These are phyloP conservation scores for Colletotrichum simmondsii DNA, from an alignment of 2,329 filamentous ascomycete genomes.

Conservation along the genomic window DNA sequence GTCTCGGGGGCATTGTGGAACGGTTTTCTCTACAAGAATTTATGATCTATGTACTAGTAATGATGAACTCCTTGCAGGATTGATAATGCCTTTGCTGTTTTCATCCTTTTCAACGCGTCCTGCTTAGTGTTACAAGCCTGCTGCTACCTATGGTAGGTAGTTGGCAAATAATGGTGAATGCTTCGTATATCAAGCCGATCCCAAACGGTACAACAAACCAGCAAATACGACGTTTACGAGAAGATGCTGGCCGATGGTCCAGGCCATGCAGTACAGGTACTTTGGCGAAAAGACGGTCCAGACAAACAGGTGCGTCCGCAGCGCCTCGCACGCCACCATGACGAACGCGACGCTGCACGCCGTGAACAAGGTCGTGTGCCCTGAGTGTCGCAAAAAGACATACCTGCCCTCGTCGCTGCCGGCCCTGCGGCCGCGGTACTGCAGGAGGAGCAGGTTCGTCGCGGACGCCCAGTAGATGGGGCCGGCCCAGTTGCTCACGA, in stretches of 20 bases:
- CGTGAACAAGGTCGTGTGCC: slow-evolving; percentile 77
- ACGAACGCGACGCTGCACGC: slow-evolving; percentile 75
- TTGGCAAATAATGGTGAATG: background rate
- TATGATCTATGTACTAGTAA: slow-evolving; percentile 32
- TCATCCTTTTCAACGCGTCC: background rate
- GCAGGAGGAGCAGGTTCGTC: slow-evolving; percentile 68
- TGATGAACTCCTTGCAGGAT: slow-evolving; percentile 16
- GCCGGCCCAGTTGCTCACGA: slow-evolving; percentile 90
- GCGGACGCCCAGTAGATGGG: slow-evolving; percentile 87
- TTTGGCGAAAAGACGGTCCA: slow-evolving; percentile 99
- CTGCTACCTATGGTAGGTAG: background rate
- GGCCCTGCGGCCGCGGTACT: slow-evolving; percentile 39
- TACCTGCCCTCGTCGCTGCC: slow-evolving; percentile 34
- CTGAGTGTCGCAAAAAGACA: slow-evolving; percentile 64
- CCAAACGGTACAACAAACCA: slow-evolving; percentile 67
- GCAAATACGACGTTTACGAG: slow-evolving; percentile 74
- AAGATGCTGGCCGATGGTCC: slow-evolving; percentile 86
- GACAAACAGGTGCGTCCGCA: slow-evolving; percentile 93
- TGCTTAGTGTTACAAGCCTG: background rate
- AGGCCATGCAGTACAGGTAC: slow-evolving; percentile 91
- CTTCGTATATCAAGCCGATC: background rate
- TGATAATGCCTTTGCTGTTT: background rate
- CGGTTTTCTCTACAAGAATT: slow-evolving; percentile 15
- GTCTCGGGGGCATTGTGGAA: background rate
- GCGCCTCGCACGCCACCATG: slow-evolving; percentile 86